phyloP scores from a whole-genome alignment of 148 eudicot genomes.

The Euryodendron excelsum region DNA sequence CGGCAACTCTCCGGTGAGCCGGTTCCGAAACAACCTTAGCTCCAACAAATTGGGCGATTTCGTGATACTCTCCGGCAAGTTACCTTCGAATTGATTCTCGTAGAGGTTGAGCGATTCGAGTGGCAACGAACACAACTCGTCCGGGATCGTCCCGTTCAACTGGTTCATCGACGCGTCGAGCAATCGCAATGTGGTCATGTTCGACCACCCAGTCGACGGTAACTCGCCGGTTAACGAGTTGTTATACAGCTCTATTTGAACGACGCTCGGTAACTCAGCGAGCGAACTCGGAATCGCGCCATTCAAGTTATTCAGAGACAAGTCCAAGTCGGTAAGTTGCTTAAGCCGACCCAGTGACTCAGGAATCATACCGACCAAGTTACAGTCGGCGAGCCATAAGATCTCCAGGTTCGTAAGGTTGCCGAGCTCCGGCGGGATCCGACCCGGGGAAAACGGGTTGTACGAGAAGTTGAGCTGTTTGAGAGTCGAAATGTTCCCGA shows the following conservation, averaged over 20 bases:
- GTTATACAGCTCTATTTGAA: constrained; percentile 61
- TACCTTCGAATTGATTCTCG: constrained; percentile 52
- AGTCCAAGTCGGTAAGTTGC: constrained; percentile 47
- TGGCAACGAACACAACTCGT: constrained; percentile 48
- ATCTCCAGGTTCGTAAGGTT: constrained; percentile 43
- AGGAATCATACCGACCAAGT: constrained; percentile 60
- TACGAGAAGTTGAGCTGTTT: constrained; percentile 56
- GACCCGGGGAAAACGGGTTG: constrained; percentile 66
- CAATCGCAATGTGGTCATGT: constrained; percentile 38
- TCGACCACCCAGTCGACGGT: constrained; percentile 55
- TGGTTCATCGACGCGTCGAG: constrained; percentile 65
- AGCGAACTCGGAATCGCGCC: constrained; percentile 59
- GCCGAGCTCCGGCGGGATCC: constrained; percentile 57
- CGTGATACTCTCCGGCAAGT: constrained; percentile 45
- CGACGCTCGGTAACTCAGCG: constrained; percentile 40
- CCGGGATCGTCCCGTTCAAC: constrained; percentile 55
- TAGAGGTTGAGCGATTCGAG: constrained; percentile 60
- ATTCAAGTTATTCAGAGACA: constrained; percentile 43
- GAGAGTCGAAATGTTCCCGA: constrained; percentile 53
- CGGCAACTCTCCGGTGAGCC: constrained; percentile 54
- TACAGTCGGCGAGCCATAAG: constrained; percentile 50
- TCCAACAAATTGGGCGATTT: constrained; percentile 62
- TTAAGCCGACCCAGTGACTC: constrained; percentile 51
- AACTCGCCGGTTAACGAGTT: constrained; percentile 63
- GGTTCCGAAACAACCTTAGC: constrained; percentile 54